Percentiles rank a stretch among this genome's conserved stretches.
Evolutionary conservation across 192 early-diverging fungal genomes (phyloP).

Genomic region (Umbelopsis ramanniana): DNA sequence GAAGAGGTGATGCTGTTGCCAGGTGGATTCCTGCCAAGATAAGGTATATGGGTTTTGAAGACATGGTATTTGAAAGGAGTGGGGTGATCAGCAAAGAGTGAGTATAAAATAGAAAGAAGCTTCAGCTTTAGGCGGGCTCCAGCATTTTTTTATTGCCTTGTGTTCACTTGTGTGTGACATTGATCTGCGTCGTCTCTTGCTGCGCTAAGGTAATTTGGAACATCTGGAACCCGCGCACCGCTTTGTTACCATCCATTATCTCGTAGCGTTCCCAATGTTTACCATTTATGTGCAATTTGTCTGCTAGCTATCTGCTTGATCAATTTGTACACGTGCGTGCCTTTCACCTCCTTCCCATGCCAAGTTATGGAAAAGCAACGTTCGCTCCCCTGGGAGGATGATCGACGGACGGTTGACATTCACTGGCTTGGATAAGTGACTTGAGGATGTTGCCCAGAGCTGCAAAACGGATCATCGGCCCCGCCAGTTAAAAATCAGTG

Average conservation of each 20-base stretch:
- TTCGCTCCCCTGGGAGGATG: no score
- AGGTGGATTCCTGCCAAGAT: background rate
- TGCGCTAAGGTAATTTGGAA: no score
- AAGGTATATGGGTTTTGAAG: background rate
- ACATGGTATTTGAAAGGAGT: background rate
- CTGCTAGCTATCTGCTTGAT: background rate
- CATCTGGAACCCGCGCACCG: no score
- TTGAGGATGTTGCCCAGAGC: background rate
- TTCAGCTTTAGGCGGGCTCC: background rate
- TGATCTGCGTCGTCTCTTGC: no score
- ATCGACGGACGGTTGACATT: no score
- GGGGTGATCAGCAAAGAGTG: background rate
- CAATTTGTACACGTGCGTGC: no score
- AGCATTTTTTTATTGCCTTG: background rate
- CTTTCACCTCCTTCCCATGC: no score
- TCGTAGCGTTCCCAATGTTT: no score
- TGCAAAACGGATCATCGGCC: conserved; percentile 9
- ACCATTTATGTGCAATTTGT: background rate
- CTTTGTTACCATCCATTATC: no score
- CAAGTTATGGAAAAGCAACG: no score
- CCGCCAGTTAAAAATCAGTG: background rate
- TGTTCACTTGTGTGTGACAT: background rate
- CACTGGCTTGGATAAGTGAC: no score
- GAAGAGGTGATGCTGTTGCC: background rate
- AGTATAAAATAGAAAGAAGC: background rate